These are phyloP conservation scores for Penicillium subrubescens DNA, from an alignment of 495 filamentous ascomycete species.

Conservation along the genomic window DNA sequence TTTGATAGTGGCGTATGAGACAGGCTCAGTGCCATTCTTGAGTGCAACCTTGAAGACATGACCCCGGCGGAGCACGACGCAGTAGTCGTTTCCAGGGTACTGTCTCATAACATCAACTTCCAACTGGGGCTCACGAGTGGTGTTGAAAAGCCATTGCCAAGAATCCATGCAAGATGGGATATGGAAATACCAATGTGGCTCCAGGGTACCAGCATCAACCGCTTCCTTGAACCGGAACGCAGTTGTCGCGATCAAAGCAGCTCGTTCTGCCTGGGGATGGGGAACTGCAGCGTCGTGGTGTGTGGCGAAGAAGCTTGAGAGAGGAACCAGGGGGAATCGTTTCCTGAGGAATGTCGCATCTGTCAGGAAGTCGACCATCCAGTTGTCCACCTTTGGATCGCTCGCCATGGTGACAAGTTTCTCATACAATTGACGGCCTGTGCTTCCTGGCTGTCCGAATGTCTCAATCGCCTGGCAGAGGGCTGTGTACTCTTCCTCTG, in stretches of 20 bases:
- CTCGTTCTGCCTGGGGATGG: not conserved
- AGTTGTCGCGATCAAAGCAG: slow-evolving; percentile 2
- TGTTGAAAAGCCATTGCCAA: slow-evolving; percentile 6
- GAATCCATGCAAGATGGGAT: slow-evolving; percentile 5
- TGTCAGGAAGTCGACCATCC: slow-evolving; percentile 2
- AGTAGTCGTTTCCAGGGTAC: slow-evolving; percentile 4
- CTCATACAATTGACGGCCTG: not conserved
- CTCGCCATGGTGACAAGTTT: not conserved
- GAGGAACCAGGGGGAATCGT: not conserved
- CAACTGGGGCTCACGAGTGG: not conserved
- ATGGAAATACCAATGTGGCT: slow-evolving; percentile 1
- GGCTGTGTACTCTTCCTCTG: not conserved
- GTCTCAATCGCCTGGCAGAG: not conserved
- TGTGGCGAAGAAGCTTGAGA: not conserved
- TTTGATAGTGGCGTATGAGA: not conserved
- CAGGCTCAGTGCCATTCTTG: not conserved
- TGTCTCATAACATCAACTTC: not conserved
- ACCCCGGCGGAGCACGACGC: not conserved
- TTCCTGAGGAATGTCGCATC: not conserved
- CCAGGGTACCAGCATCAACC: not conserved
- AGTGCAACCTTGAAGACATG: not conserved
- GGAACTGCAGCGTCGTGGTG: not conserved
- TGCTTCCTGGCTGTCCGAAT: not conserved
- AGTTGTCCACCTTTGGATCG: not conserved
- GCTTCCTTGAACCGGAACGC: slow-evolving; percentile 3